A percentile compares a stretch with the other conserved stretches of the same genome.
Evolutionary conservation across 257 asterid species (phyloP).

Genomic region (Nicotiana paniculata): DNA sequence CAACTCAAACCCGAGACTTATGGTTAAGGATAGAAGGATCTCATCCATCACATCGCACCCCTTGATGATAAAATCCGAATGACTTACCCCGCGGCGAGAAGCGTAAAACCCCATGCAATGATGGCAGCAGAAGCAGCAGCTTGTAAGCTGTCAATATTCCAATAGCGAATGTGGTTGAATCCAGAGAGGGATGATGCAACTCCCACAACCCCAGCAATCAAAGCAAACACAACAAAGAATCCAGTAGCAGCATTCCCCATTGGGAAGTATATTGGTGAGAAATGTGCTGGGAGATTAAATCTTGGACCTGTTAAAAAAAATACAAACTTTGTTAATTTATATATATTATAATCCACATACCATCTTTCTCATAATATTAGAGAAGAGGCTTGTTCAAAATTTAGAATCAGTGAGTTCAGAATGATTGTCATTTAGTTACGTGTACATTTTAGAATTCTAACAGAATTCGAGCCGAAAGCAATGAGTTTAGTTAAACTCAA

Average conservation of each 20-base stretch:
- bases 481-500: not conserved
- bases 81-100: slow-evolving; percentile 86
- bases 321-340: not conserved
- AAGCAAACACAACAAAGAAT: slow-evolving; percentile 60
- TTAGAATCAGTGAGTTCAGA: too few species aligned
- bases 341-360: not conserved
- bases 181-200: slow-evolving; percentile 63
- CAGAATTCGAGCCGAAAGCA: not conserved
- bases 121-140: slow-evolving; percentile 66
- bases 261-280: slow-evolving; percentile 77
- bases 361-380: not conserved
- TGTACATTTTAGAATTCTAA: too few species aligned
- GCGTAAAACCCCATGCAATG: slow-evolving; percentile 77
- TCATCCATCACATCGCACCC: too few species aligned
- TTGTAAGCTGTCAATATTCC: slow-evolving; percentile 58
- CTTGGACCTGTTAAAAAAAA: slow-evolving; percentile 47
- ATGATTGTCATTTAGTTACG: too few species aligned
- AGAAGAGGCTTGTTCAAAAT: too few species aligned
- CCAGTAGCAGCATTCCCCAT: slow-evolving; percentile 97
- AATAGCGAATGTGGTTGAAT: slow-evolving; percentile 44
- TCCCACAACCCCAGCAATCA: slow-evolving; percentile 88
- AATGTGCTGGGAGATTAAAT: slow-evolving; percentile 64
- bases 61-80: too few species aligned
- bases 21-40: too few species aligned
- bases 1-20: too few species aligned